Evolutionary conservation across 495 filamentous ascomycete genomes (phyloP).

Genomic region (Podospora pseudoanserina): DNA sequence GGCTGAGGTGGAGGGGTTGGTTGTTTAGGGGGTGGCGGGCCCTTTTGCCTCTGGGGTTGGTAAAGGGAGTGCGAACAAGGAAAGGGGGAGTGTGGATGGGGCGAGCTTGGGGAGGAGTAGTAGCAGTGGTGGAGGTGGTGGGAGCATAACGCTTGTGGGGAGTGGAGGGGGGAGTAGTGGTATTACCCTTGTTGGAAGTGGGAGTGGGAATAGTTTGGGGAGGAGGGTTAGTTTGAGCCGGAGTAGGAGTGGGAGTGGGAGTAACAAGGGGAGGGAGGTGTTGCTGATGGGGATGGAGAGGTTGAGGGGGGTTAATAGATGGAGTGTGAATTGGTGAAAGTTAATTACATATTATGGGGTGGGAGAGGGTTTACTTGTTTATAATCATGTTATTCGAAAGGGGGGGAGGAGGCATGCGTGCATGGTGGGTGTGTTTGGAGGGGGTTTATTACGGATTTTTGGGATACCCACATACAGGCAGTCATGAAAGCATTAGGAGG

Average conservation of each 20-base stretch:
- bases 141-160: not conserved
- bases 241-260: not conserved
- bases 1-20: slow-evolving; percentile 42
- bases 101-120: not conserved
- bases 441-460: no score
- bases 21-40: slow-evolving; percentile 5
- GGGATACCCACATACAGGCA: no score
- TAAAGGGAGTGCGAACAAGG: not conserved
- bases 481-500: no score
- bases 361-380: not conserved
- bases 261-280: not conserved
- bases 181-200: not conserved
- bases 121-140: no score
- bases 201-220: not conserved
- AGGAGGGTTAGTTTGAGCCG: not conserved
- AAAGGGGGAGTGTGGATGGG: not conserved
- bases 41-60: not conserved
- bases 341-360: not conserved
- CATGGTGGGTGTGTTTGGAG: not conserved
- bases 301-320: not conserved
- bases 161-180: not conserved
- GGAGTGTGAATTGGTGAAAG: not conserved
- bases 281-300: not conserved
- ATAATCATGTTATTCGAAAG: not conserved
- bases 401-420: not conserved